Evolutionary conservation across 164 flowering plant genomes (phyloP).

Genomic region (Nymphaea colorata): DNA sequence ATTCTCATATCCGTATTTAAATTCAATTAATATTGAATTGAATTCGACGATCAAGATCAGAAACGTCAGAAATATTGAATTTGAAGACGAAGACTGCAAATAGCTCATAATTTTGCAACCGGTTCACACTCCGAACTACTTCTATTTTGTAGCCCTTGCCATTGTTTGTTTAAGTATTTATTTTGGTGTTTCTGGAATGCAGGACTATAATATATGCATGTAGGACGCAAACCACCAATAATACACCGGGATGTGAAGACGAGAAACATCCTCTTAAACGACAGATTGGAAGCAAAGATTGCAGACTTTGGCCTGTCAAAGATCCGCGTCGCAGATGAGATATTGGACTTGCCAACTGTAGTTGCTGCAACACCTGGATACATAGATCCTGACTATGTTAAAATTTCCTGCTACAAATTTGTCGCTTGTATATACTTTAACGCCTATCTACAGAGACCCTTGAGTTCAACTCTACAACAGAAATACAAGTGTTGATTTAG

Average conservation of each 20-base stretch:
- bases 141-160: neutral
- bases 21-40: too few relatives aligned
- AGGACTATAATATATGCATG: conserved; percentile 1
- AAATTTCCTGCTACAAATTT: too few relatives aligned
- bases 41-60: too few relatives aligned
- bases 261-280: neutral
- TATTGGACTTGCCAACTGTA: neutral
- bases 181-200: neutral
- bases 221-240: conserved; percentile 1
- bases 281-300: neutral
- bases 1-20: too few relatives aligned
- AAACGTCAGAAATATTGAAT: too few relatives aligned
- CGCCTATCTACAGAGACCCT: too few relatives aligned
- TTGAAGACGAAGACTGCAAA: neutral
- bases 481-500: too few relatives aligned
- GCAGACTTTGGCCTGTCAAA: conserved; percentile 1
- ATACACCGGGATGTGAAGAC: neutral
- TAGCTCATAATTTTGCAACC: neutral
- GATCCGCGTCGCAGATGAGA: neutral
- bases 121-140: neutral
- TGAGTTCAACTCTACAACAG: too few relatives aligned
- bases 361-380: neutral
- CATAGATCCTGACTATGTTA: neutral
- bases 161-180: too few relatives aligned
- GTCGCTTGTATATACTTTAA: too few relatives aligned